Conservation (phyloP, 495 filamentous ascomycete species). For the Rhypophila decipiens region DNA sequence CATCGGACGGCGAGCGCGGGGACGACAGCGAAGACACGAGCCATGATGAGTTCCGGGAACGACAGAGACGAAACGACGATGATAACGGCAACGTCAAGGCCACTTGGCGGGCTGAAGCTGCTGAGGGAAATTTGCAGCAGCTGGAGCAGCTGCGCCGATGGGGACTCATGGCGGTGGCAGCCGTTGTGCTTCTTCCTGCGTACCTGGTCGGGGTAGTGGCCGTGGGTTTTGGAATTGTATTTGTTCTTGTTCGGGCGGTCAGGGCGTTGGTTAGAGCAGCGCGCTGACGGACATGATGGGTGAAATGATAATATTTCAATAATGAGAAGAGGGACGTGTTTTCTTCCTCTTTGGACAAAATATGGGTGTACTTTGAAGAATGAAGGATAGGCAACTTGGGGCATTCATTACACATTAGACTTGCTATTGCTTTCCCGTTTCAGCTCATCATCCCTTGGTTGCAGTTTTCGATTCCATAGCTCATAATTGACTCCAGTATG, state of each 20-base stretch:
- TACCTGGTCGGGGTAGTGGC: constrained; percentile 20
- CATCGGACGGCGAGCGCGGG: constrained; percentile 11
- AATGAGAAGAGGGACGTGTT: no score
- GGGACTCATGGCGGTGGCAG: constrained; percentile 25
- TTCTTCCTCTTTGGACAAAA: no score
- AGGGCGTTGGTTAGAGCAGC: constrained; percentile 1
- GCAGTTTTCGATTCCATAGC: no score
- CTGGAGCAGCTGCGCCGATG: constrained; percentile 24
- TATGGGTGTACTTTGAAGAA: no score
- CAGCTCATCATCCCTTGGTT: no score
- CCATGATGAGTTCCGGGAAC: not conserved
- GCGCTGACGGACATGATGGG: no score
- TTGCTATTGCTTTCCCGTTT: no score
- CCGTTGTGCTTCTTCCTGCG: constrained; percentile 31
- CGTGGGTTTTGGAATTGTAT: constrained; percentile 17
- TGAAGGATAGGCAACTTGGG: no score
- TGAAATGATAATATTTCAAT: no score
- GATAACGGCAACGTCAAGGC: constrained; percentile 12
- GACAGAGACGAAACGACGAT: not conserved
- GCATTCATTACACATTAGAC: no score
- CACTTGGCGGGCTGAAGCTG: constrained; percentile 18
- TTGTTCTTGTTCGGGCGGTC: constrained; percentile 17
- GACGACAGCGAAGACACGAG: constrained; percentile 5
- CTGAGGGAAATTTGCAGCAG: constrained; percentile 15
- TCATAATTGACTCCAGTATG: no score